phyloP scores from a whole-genome alignment of 2,329 filamentous ascomycete species.

The Anisogramma anomala region DNA sequence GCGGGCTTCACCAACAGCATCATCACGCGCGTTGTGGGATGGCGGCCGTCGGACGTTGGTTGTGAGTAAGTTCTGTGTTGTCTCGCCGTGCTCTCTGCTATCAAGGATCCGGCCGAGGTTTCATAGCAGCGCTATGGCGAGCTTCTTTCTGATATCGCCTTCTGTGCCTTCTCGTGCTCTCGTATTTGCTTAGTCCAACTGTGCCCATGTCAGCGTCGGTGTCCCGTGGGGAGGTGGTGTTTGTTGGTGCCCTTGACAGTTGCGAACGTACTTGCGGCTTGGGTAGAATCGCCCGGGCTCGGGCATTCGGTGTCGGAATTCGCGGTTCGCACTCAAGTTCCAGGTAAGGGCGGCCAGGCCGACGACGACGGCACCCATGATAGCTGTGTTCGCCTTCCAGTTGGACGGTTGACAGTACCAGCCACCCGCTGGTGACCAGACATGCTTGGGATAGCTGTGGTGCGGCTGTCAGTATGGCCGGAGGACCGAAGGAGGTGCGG shows the following conservation, averaged over 20 bases:
- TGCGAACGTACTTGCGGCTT: slow-evolving; percentile 63
- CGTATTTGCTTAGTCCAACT: slow-evolving; percentile 36
- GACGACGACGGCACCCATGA: slow-evolving; percentile 32
- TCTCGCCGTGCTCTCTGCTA: not conserved
- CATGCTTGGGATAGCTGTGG: slow-evolving; percentile 85
- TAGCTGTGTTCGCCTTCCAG: slow-evolving; percentile 78
- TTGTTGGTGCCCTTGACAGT: not conserved
- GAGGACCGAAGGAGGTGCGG: slow-evolving; percentile 7
- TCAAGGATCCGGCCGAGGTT: not conserved
- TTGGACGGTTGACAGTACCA: slow-evolving; percentile 94
- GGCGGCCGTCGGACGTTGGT: not conserved
- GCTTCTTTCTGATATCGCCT: slow-evolving; percentile 17
- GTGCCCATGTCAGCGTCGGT: slow-evolving; percentile 1
- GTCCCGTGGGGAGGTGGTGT: no score
- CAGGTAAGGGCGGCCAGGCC: slow-evolving; percentile 54
- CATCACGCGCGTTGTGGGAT: no score
- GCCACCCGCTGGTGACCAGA: slow-evolving; percentile 96
- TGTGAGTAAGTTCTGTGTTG: not conserved
- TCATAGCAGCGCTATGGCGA: not conserved
- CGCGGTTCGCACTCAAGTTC: slow-evolving; percentile 61
- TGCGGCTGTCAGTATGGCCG: slow-evolving; percentile 14
- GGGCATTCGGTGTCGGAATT: slow-evolving; percentile 66
- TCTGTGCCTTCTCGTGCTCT: slow-evolving; percentile 29
- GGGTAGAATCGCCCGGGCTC: slow-evolving; percentile 71
- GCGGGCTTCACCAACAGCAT: no score